Evolutionary conservation across 2,329 filamentous ascomycete species (phyloP).

Genomic region (Ophiognomonia clavigignenti-juglandacearum): DNA sequence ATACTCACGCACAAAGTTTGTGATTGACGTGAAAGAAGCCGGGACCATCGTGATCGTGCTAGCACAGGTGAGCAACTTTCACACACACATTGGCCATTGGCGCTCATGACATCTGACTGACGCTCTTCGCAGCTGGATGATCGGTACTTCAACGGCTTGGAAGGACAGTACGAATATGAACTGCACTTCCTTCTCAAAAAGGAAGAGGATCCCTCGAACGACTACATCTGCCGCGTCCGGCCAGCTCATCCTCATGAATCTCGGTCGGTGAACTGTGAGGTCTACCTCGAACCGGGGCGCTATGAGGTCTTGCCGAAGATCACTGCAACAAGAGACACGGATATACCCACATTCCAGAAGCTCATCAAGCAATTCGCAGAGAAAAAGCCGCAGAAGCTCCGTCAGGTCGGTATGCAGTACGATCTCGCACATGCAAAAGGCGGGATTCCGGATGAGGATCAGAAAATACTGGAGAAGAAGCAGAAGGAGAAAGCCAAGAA

Average conservation of each 20-base stretch:
- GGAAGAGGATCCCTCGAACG: slow-evolving; percentile 19
- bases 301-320: slow-evolving; percentile 69
- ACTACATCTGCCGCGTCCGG: slow-evolving; percentile 30
- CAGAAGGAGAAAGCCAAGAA: slow-evolving; percentile 23
- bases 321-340: slow-evolving; percentile 44
- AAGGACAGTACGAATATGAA: slow-evolving; percentile 37
- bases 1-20: slow-evolving; percentile 39
- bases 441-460: slow-evolving; percentile 46
- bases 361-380: slow-evolving; percentile 45
- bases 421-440: slow-evolving; percentile 58
- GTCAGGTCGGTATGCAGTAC: slow-evolving; percentile 54
- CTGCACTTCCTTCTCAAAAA: slow-evolving; percentile 40
- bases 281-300: slow-evolving; percentile 62
- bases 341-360: slow-evolving; percentile 49
- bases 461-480: slow-evolving; percentile 24
- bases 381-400: slow-evolving; percentile 57
- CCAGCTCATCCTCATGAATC: slow-evolving; percentile 38
- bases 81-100: too few relatives aligned
- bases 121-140: slow-evolving; percentile 33
- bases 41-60: slow-evolving; percentile 39
- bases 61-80: slow-evolving; percentile 24
- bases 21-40: slow-evolving; percentile 34
- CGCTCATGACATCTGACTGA: background rate
- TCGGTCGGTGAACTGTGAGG: slow-evolving; percentile 65
- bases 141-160: slow-evolving; percentile 40